These are phyloP conservation scores for Ceratocystis smalleyi DNA, from an alignment of 2,329 filamentous ascomycete genomes.

Conservation along the genomic window DNA sequence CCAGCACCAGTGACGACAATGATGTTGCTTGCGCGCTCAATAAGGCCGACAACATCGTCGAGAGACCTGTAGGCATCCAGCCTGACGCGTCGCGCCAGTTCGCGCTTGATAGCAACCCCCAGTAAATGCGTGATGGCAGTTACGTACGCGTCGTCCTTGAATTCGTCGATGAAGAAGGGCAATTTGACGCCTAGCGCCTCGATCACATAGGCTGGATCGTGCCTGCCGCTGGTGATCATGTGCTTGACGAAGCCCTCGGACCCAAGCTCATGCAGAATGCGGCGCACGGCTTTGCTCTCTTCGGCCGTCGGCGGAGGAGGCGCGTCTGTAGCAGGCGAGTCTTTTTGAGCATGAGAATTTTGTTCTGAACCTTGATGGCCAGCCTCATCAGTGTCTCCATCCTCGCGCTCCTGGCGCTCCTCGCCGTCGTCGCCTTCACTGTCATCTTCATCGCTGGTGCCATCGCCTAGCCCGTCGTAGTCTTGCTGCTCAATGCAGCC, in stretches of 20 bases:
- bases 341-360: not conserved
- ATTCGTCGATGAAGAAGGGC: conserved; percentile 6
- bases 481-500: conserved; percentile 11
- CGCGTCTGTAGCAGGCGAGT: not conserved
- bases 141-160: conserved; percentile 6
- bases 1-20: conserved; percentile 89
- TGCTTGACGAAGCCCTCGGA: conserved; percentile 5
- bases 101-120: conserved; percentile 60
- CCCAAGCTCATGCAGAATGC: conserved; percentile 10
- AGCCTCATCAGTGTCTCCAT: not conserved
- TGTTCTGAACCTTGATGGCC: too few species aligned
- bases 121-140: conserved; percentile 34
- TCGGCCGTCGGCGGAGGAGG: not conserved
- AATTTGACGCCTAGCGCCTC: conserved; percentile 11
- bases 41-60: conserved; percentile 67
- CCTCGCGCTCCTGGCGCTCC: not conserved
- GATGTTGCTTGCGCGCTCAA: conserved; percentile 64
- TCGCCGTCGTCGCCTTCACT: not conserved
- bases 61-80: conserved; percentile 67
- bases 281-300: conserved; percentile 6
- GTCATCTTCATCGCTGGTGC: not conserved
- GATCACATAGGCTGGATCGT: conserved; percentile 4
- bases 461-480: not conserved
- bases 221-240: conserved; percentile 3
- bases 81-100: conserved; percentile 69